These are phyloP conservation scores for Lathyrus tuberosus DNA, from an alignment of 306 rosid genomes.

Conservation along the genomic window DNA sequence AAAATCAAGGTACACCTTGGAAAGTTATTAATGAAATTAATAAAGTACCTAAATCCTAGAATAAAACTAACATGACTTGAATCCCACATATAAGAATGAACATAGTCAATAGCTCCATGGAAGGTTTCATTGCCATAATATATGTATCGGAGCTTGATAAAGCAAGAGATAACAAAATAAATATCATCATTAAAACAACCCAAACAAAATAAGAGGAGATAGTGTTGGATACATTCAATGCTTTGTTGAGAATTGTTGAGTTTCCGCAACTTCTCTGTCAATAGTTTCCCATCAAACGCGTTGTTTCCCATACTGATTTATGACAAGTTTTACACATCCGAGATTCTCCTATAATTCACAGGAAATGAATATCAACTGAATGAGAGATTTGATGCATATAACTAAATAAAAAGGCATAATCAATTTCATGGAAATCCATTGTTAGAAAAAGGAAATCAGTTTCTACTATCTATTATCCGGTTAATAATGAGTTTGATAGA, in stretches of 20 bases:
- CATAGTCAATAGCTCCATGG: conserved; percentile 10
- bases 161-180: conserved; percentile 31
- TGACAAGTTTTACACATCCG: conserved; percentile 49
- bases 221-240: conserved; percentile 81
- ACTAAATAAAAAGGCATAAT: conserved; percentile 21
- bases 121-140: conserved; percentile 24
- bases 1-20: not conserved
- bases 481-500: not conserved
- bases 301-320: conserved; percentile 62
- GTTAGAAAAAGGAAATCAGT: conserved; percentile 8
- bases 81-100: not conserved
- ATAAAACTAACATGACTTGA: not conserved
- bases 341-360: conserved; percentile 40
- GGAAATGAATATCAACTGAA: conserved; percentile 16
- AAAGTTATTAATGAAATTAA: not conserved
- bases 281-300: conserved; percentile 61
- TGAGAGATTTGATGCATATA: not conserved
- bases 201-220: not conserved
- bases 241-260: conserved; percentile 92
- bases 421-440: conserved; percentile 14
- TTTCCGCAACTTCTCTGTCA: conserved; percentile 72
- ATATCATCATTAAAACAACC: conserved; percentile 21
- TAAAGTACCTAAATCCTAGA: not conserved
- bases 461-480: not conserved
- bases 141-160: conserved; percentile 24